Percentiles rank a stretch among this genome's conserved stretches.
Conservation (phyloP, 805 yeast species). For the Ogataea parapolymorpha region DNA sequence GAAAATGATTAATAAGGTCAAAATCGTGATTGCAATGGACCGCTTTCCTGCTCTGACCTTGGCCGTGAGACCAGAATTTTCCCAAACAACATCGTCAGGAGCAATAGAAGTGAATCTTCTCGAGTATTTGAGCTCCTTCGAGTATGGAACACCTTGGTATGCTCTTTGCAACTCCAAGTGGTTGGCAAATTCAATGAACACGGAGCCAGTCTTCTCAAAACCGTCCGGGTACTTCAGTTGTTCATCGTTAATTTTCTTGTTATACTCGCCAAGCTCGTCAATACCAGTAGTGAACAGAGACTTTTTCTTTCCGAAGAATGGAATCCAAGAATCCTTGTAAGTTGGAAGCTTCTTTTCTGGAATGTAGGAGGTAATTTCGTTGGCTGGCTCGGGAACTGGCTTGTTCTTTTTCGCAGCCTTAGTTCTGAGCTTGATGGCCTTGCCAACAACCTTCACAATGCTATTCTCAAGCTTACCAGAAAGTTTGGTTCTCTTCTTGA, state of each 20-base stretch:
- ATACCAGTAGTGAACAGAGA: slow-evolving; percentile 74
- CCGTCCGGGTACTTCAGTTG: slow-evolving; percentile 52
- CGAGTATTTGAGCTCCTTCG: slow-evolving; percentile 41
- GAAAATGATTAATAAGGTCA: slow-evolving; percentile 69
- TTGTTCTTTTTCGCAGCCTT: slow-evolving; percentile 58
- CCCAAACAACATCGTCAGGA: slow-evolving; percentile 87
- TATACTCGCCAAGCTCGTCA: slow-evolving; percentile 64
- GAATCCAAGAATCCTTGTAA: slow-evolving; percentile 65
- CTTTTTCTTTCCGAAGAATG: slow-evolving; percentile 77
- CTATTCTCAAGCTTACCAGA: slow-evolving; percentile 61
- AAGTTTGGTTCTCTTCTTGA: slow-evolving; percentile 62
- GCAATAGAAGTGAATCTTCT: slow-evolving; percentile 58
- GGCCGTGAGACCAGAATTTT: slow-evolving; percentile 59
- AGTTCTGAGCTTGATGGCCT: slow-evolving; percentile 53
- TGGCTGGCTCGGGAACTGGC: slow-evolving; percentile 52
- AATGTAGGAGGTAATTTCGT: slow-evolving; percentile 60
- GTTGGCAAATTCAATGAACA: slow-evolving; percentile 74
- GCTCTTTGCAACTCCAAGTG: slow-evolving; percentile 89
- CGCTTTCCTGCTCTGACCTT: slow-evolving; percentile 55
- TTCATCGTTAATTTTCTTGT: slow-evolving; percentile 54
- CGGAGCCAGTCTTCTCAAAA: slow-evolving; percentile 58
- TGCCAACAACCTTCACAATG: slow-evolving; percentile 55
- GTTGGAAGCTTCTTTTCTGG: slow-evolving; percentile 77
- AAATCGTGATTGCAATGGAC: slow-evolving; percentile 56
- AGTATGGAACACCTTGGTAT: slow-evolving; percentile 71